phyloP scores from a whole-genome alignment of 495 filamentous ascomycete species.

The Delitschia confertaspora region DNA sequence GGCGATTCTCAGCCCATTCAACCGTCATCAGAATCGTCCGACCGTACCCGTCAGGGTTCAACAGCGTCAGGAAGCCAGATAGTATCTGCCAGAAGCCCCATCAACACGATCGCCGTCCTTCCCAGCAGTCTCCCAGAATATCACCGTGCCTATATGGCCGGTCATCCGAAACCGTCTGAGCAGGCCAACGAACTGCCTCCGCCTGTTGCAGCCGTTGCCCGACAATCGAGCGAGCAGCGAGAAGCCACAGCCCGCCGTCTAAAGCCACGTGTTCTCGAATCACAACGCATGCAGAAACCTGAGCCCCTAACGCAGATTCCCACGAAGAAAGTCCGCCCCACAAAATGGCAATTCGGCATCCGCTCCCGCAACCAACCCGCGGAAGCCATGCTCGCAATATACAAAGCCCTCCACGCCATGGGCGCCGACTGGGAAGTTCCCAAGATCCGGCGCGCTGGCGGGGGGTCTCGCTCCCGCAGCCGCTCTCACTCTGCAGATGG shows the following conservation, averaged over 20 bases:
- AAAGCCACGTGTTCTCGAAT: conserved; percentile 56
- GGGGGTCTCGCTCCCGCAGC: conserved; percentile 20
- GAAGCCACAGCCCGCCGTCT: conserved; percentile 64
- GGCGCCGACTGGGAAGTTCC: conserved; percentile 75
- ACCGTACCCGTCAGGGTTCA: conserved; percentile 32
- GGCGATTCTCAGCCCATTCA: conserved; percentile 10
- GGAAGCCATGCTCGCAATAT: conserved; percentile 88
- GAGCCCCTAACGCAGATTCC: conserved; percentile 45
- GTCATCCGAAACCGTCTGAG: conserved; percentile 33
- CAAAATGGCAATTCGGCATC: conserved; percentile 97
- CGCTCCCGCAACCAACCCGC: conserved; percentile 85
- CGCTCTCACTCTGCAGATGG: conserved; percentile 22
- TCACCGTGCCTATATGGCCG: conserved; percentile 80
- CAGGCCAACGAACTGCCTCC: too few relatives aligned
- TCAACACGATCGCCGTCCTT: conserved; percentile 79
- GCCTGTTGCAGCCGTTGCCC: conserved; percentile 1
- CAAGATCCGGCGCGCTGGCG: conserved; percentile 33
- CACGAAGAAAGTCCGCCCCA: conserved; percentile 56
- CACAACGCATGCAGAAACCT: conserved; percentile 56
- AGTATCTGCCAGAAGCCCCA: conserved; percentile 31
- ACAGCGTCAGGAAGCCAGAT: conserved; percentile 29
- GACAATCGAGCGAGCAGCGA: conserved; percentile 60
- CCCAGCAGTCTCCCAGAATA: conserved; percentile 84
- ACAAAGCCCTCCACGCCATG: conserved; percentile 77
- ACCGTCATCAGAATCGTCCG: conserved; percentile 8